Evolutionary conservation across 2,329 filamentous ascomycete species (phyloP), one percentile per base, ranked within the genome.

Genomic region (Curvularia spicifera): DNA sequence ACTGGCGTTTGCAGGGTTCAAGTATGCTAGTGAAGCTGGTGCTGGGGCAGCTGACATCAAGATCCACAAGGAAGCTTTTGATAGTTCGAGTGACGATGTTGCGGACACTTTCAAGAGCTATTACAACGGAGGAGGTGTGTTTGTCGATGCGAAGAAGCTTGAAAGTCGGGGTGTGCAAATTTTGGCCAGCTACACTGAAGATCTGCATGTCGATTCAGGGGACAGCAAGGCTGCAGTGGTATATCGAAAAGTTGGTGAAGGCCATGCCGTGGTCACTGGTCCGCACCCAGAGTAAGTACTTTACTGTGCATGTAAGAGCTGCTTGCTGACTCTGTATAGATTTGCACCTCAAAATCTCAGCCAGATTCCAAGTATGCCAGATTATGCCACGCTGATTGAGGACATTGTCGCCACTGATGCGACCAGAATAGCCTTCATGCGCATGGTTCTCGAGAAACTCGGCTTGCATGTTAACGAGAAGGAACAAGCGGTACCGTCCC

Each of bases 91-190:
- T 42, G 83, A 81, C 0, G 78, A 79, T 3, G 74, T 89, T 1
- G 85, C 88, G 0, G 83, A 86, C 1, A 80, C 82, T 1, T 91
- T 96, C 59, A 81, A 83, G 52, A 89, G 87, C 13, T 99, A 99
- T 73, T 97, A 94, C 76, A 99, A 99, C 68, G 95, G 95, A 0
- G 95, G 95, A 0, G 93, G 95, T 3, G 87, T 96, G 1, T 99
- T 98, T 79, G 91, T 97, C 1, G 89, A 95, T 77, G 89, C 90
- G 1, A 82, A 84, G 3, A 85, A 83, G 44, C 81, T 86, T 55
- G 79, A 81, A 54, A 83, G 84, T 29, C 79, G 83, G 62, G 90
- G 89, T 1, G 86, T 97, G 0, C 87, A 97, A 76, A 84, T 97
- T 6, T 80, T 99, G 24, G 95, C 94, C 1, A 90, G 84, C 57